Evolutionary conservation across 2,329 filamentous ascomycete genomes (phyloP), one percentile per base, ranked within the genome.

Genomic region (Calonectria fujianensis): DNA sequence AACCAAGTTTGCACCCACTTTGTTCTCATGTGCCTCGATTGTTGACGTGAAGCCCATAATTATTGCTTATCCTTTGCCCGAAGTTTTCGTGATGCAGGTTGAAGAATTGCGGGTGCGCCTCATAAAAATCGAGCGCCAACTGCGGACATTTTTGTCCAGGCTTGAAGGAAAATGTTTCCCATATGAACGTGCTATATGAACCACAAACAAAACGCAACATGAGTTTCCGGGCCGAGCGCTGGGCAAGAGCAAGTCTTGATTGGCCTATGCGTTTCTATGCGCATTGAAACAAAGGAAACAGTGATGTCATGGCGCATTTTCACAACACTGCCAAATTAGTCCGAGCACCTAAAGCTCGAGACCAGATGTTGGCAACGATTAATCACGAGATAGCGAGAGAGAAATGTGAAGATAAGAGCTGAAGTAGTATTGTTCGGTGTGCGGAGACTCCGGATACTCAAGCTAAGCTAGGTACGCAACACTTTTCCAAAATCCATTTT

Each of bases 221-320:
- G 7, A 29, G 5, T 29, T 41, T 14, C 13, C 24, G 11, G 27
- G 4, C 57, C 35, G 57, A 63, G 57, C 57, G 57, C 57, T 11
- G n/a, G 14, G 14, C 3, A 11, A 37, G 16, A 18, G 29, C 6
- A 27, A 41, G 24, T 10, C 3, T 27, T 27, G 37, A 37, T 37
- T 45, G 57, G 57, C 24, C 8, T 18, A 20, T 29, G 20, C 27
- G 9, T 29, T 9, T 31, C n/a, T 27, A 63, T 63, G 57, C 37
- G 57, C 57, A 63, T 63, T 63, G 57, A 63, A 57, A 39, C 57
- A 63, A 63, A 39, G 39, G 24, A 41, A 63, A 10, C 24, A 10
- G 14, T 41, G 35, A 63, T 63, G 57, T 63, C 37, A 63, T 41
- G 35, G 27, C n/a, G 27, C 39, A 41, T 39, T 37, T 20, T 29